Base-by-base conservation (phyloP, 768 basidiomycete species). In the Lyophyllum semitale region DNA sequence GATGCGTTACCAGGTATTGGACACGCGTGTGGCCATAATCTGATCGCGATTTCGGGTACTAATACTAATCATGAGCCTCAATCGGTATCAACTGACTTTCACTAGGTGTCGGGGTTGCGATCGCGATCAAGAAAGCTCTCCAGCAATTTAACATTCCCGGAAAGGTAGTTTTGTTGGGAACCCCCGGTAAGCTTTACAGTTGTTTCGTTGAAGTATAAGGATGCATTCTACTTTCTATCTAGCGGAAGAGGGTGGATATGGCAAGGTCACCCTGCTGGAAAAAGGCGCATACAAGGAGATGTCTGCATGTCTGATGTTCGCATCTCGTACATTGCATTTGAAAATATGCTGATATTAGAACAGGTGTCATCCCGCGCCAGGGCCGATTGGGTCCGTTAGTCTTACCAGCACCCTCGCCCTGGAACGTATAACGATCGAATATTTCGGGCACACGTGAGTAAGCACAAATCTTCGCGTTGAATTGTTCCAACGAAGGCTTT, bases 211-310 rank as follows among this genome's bases (percentile, higher is more conserved):
- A n/a, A n/a, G n/a, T n/a, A n/a, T n/a, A n/a, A n/a, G n/a, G n/a
- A n/a, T n/a, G n/a, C 55, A 3, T 43, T 52, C 23, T 23, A 12
- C 25, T 25, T 33, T 57, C 27, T 13, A 7, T 20, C 12, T 25
- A 90, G 91, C 88, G 1, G 91, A 93, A 61, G 91, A 93, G 75
- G 85, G 87, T 2, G 87, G 90, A 3, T 76, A 76, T 25, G 92
- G 91, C 5, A 94, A 94, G 63, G 74, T 85, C 2, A 70, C 76
- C 3, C 72, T 93, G 17, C 77, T 91, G 29, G 79, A 91, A 18
- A 75, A 77, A 26, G 91, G 85, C 18, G 88, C 84, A 15, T 93
- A 93, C 65, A 71, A 88, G 48, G 87, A 77, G 8, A 90, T 94
- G 84, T 86, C 83, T 50, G 80, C 82, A 5, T 91, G 92, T 63